A percentile compares a stretch with the other conserved stretches of the same genome.
phyloP scores from a whole-genome alignment of 116 monocot species.

The Zostera marina region DNA sequence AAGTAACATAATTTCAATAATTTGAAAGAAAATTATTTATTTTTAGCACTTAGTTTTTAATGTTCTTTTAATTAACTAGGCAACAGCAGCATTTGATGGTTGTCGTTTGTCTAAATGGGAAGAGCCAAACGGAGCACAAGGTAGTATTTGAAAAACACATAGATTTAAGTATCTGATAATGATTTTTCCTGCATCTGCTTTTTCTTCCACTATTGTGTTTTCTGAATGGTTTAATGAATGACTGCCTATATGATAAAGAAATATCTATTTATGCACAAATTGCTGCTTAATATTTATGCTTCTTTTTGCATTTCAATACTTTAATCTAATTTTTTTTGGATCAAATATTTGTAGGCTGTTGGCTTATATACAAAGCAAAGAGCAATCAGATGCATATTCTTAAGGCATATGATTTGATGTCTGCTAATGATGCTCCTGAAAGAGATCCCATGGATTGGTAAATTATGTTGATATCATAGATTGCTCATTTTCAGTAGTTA shows the following conservation, averaged over 20 bases:
- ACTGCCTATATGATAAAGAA: no score
- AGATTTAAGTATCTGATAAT: background rate
- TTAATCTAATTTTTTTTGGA: background rate
- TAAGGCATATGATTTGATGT: constrained; percentile 57
- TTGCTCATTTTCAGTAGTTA: background rate
- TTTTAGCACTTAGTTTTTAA: background rate
- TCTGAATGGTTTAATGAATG: background rate
- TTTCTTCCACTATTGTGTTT: background rate
- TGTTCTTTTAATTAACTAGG: constrained; percentile 17
- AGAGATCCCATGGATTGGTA: constrained; percentile 90
- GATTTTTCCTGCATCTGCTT: no score
- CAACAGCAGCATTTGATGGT: constrained; percentile 89
- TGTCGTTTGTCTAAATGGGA: constrained; percentile 64
- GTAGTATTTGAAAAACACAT: constrained; percentile 13
- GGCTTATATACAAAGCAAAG: constrained; percentile 53
- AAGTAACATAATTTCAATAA: constrained; percentile 13
- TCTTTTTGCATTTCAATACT: background rate
- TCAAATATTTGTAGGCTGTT: constrained; percentile 43
- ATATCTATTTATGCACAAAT: no score
- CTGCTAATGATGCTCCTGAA: constrained; percentile 91
- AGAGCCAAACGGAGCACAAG: constrained; percentile 91
- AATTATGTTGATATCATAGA: background rate
- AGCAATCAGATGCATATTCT: constrained; percentile 37
- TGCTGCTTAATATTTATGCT: background rate
- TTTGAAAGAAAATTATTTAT: background rate